Percentiles rank a stretch among this genome's conserved stretches.
Evolutionary conservation across 768 basidiomycete genomes (phyloP).

Genomic region (Dacryopinax spathularia): DNA sequence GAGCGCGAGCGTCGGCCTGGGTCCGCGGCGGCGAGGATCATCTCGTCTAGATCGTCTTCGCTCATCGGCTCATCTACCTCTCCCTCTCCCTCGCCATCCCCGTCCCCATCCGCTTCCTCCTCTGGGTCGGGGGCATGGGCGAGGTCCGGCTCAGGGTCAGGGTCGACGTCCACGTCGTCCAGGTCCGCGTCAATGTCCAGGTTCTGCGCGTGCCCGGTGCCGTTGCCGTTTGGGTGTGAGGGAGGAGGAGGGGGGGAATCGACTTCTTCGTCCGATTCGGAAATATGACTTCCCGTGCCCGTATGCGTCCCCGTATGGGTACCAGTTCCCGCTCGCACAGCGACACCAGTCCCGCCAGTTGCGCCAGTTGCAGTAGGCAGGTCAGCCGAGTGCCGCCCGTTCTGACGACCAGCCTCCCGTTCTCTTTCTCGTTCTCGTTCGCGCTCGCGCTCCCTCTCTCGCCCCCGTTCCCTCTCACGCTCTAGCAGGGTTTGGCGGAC

Average conservation of each 20-base stretch:
- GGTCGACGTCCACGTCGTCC: background rate
- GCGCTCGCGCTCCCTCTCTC: background rate
- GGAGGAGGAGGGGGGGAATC: background rate
- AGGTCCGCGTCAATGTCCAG: background rate
- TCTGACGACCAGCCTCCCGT: background rate
- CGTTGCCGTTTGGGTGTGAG: background rate
- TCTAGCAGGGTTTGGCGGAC: too few species aligned
- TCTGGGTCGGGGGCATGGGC: too few species aligned
- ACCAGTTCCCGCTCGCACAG: background rate
- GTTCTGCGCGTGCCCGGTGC: background rate
- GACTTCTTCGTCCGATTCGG: background rate
- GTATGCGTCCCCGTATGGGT: background rate
- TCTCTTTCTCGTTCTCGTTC: background rate
- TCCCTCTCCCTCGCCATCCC: background rate
- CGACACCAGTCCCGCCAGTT: background rate
- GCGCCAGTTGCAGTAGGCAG: background rate
- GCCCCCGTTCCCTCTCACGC: background rate
- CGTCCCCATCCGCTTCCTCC: background rate
- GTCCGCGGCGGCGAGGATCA: slow-evolving; percentile 34
- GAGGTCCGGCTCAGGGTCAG: background rate
- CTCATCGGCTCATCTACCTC: background rate
- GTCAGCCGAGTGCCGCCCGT: background rate
- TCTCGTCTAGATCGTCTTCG: slow-evolving; percentile 28
- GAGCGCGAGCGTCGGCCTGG: slow-evolving; percentile 20
- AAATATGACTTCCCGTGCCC: background rate